Evolutionary conservation across 176 grass and related monocot genomes (phyloP).

Genomic region (Phoenix dactylifera): DNA sequence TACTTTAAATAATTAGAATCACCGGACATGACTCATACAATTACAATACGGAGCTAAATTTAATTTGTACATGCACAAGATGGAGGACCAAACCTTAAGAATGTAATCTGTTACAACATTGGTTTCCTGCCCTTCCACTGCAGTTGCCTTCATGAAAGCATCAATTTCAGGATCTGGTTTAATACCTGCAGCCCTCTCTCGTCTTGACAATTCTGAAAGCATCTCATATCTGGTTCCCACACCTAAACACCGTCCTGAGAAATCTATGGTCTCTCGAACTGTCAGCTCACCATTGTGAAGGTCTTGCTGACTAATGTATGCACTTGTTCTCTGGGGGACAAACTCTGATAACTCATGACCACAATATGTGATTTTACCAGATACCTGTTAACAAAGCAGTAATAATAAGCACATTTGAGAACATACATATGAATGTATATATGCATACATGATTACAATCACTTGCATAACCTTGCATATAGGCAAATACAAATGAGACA

Average conservation of each 20-base stretch:
- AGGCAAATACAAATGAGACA: neutral
- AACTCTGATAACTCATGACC: constrained; percentile 45
- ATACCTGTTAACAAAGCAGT: constrained; percentile 19
- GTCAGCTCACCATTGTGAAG: constrained; percentile 56
- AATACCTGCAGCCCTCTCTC: constrained; percentile 53
- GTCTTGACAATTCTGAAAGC: constrained; percentile 44
- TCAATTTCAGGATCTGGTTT: constrained; percentile 60
- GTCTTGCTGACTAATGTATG: constrained; percentile 64
- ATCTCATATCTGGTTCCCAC: constrained; percentile 46
- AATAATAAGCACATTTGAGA: neutral
- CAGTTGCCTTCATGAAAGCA: constrained; percentile 52
- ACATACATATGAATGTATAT: no score
- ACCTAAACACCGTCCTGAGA: constrained; percentile 50
- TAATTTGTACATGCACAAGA: neutral
- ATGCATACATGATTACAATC: no score
- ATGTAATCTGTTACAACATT: constrained; percentile 51
- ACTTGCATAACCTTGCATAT: no score
- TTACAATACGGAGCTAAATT: no score
- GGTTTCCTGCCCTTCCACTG: constrained; percentile 40
- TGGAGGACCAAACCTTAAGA: constrained; percentile 35
- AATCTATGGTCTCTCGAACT: constrained; percentile 64
- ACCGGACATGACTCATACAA: no score
- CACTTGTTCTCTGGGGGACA: constrained; percentile 47
- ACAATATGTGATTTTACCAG: constrained; percentile 45
- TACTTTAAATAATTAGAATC: neutral